phyloP scores from a whole-genome alignment of 371 early-diverging fungal genomes.

The Funneliformis caledonium region DNA sequence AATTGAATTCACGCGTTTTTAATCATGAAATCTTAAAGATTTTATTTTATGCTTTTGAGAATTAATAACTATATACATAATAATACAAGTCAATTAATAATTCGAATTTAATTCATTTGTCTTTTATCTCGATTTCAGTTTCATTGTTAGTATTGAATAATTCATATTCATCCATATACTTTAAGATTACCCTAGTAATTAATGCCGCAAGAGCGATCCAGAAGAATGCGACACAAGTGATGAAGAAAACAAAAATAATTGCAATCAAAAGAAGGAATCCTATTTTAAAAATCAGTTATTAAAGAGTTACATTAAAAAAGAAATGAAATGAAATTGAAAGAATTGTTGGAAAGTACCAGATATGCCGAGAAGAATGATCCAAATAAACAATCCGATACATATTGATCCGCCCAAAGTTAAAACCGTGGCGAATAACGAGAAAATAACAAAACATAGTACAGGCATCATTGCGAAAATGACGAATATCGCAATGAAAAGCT shows the following conservation, averaged over 20 bases:
- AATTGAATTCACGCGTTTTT: no score
- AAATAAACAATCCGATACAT: slow-evolving; percentile 12
- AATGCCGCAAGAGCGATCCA: not conserved
- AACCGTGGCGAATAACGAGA: not conserved
- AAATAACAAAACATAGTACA: not conserved
- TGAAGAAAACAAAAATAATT: not conserved
- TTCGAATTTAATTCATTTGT: not conserved
- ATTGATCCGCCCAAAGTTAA: not conserved
- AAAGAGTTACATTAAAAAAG: not conserved
- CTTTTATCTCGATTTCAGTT: not conserved
- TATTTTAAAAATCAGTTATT: not conserved
- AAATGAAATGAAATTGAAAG: no score
- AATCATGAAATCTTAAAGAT: no score
- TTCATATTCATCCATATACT: not conserved
- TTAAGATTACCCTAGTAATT: not conserved
- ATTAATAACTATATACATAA: no score
- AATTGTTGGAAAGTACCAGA: not conserved
- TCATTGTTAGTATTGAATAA: no score
- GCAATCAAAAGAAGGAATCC: not conserved
- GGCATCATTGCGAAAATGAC: slow-evolving; percentile 1
- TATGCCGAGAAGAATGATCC: not conserved
- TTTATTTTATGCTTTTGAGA: no score
- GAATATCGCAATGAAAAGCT: slow-evolving; percentile 27
- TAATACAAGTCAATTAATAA: no score
- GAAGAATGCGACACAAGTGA: slow-evolving; percentile 1